Percentiles rank a stretch among this genome's conserved stretches.
These are phyloP conservation scores for Exutisphaerella laricina DNA, from an alignment of 2,329 filamentous ascomycete species.

Conservation along the genomic window DNA sequence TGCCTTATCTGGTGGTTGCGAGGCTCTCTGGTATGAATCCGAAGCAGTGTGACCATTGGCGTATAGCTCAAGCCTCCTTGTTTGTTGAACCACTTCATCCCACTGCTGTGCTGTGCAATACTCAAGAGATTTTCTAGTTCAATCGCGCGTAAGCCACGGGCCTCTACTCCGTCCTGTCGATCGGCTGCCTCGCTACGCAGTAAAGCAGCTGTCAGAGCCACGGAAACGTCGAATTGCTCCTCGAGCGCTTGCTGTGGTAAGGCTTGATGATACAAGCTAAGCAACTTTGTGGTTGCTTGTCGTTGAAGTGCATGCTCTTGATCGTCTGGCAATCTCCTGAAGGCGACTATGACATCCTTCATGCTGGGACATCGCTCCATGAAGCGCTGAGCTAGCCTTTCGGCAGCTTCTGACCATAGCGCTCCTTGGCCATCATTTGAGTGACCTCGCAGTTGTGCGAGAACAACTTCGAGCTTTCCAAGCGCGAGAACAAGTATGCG, in stretches of 20 bases:
- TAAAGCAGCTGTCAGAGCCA: constrained; percentile 65
- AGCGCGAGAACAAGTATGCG: constrained; percentile 73
- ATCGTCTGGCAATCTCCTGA: constrained; percentile 61
- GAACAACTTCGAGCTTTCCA: constrained; percentile 64
- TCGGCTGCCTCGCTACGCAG: constrained; percentile 38
- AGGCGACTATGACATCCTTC: constrained; percentile 71
- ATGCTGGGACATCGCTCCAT: constrained; percentile 72
- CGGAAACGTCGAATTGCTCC: constrained; percentile 83
- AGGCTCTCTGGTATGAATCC: constrained; percentile 44
- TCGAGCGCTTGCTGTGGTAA: constrained; percentile 73
- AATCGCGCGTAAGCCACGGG: constrained; percentile 53
- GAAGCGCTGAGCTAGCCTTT: constrained; percentile 67
- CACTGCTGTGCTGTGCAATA: constrained; percentile 72
- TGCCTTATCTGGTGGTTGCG: constrained; percentile 36
- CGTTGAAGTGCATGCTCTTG: constrained; percentile 62
- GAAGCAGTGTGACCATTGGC: constrained; percentile 66
- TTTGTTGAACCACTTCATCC: constrained; percentile 87
- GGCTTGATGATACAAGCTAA: constrained; percentile 79
- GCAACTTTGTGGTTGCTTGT: constrained; percentile 69
- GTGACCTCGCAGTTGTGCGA: constrained; percentile 52
- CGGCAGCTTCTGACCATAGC: constrained; percentile 65
- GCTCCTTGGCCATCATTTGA: constrained; percentile 36
- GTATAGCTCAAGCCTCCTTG: constrained; percentile 57
- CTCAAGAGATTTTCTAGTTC: constrained; percentile 76
- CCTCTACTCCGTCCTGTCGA: constrained; percentile 36